Percentiles rank a stretch among this genome's conserved stretches.
These are phyloP conservation scores for Copromyces sp. DNA, from an alignment of 495 filamentous ascomycete species.

Conservation along the genomic window DNA sequence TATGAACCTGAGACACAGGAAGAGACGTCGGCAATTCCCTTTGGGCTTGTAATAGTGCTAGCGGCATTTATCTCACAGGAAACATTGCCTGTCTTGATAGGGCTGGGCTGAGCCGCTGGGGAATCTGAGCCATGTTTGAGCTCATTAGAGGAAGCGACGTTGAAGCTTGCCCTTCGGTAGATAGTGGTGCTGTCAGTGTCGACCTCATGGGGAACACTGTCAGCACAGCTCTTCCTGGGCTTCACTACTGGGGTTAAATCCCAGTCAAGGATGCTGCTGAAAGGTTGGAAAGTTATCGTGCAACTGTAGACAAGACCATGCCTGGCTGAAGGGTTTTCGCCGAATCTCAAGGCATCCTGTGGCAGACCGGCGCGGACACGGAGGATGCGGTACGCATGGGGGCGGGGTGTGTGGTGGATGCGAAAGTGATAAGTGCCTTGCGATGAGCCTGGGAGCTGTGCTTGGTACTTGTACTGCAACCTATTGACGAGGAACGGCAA, in stretches of 20 bases:
- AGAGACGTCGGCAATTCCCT: slow-evolving; percentile 21
- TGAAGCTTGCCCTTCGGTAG: neutral
- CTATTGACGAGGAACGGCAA: neutral
- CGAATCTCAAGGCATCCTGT: neutral
- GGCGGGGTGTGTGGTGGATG: neutral
- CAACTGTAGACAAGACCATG: neutral
- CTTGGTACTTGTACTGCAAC: neutral
- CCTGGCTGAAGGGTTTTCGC: neutral
- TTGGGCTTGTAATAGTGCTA: slow-evolving; percentile 13
- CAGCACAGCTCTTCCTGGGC: neutral
- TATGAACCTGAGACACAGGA: slow-evolving; percentile 29
- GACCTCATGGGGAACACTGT: neutral
- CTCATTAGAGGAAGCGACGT: neutral
- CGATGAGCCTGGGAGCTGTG: neutral
- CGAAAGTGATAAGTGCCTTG: neutral
- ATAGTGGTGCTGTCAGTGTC: neutral
- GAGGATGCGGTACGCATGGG: neutral
- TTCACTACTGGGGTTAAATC: neutral
- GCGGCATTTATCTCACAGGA: neutral
- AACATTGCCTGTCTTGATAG: neutral
- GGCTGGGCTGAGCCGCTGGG: neutral
- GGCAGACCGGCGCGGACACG: neutral
- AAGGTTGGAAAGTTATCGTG: neutral
- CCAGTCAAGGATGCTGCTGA: neutral
- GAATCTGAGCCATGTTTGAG: neutral